Evolutionary conservation across 2,329 filamentous ascomycete species (phyloP), one percentile per base, ranked within the genome.

Genomic region (Phoma sp.): DNA sequence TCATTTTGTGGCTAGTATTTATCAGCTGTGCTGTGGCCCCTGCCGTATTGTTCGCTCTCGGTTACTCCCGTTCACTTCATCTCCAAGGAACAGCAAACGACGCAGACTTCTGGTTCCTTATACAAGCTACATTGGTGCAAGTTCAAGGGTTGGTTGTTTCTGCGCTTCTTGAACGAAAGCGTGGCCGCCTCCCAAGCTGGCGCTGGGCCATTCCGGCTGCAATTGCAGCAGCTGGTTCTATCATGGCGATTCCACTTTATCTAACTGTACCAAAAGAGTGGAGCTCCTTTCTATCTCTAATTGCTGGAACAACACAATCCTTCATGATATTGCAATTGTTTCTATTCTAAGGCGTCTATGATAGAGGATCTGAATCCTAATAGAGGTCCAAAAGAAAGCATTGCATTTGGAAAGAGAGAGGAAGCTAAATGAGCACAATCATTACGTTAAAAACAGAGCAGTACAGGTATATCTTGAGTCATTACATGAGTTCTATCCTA

Each of bases 41-140:
- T 33, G 32, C 17, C 30, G 28, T 29, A 46, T 15, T 46, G 17
- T 46, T 46, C 42, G 42, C n/a, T 46, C 42, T 46, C 20, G 28
- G 42, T 26, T 46, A 46, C 30, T 28, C 42, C 42, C 15, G 29
- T 33, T 32, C 28, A 25, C 23, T 25, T 25, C 23, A 25, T 25
- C 23, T 25, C 23, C 23, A 47, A 47, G 42, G 42, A 12, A 21
- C 28, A 33, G 21, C 42, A 23, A 46, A 46, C 20, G 42, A 46
- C 29, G 15, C 42, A 33, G 42, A 46, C 18, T 46, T 46, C 21
- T 46, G 42, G 42, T 46, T 46, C 42, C 42, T 46, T 46, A 25
- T 39, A 39, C 36, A 39, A 25, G 20, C 10, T 17, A 39, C 20
- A 14, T 6, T 25, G 20, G 5, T 39, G 36, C 36, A 39, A 25